These are phyloP conservation scores for Phaseolus coccineus DNA, from an alignment of 331 rosid species.

Conservation along the genomic window DNA sequence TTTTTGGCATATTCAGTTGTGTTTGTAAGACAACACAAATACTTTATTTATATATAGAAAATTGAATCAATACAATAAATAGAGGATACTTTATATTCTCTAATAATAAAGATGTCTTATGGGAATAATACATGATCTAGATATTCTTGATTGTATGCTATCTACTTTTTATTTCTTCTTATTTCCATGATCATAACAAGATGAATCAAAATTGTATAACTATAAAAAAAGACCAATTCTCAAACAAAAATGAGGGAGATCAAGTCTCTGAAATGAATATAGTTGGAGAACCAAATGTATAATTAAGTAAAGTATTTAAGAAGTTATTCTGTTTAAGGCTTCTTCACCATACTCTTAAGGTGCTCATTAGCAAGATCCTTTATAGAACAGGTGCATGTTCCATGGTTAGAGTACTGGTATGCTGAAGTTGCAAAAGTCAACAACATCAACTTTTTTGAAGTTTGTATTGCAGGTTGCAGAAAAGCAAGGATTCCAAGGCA, in stretches of 20 bases:
- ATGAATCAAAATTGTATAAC: background rate
- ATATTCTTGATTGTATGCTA: no score
- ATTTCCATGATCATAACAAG: no score
- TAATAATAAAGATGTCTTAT: no score
- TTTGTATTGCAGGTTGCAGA: slow-evolving; percentile 57
- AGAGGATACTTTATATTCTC: no score
- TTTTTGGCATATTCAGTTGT: no score
- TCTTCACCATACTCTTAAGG: background rate
- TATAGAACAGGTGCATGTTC: background rate
- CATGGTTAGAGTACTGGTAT: background rate
- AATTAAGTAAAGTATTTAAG: background rate
- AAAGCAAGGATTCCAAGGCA: slow-evolving; percentile 67
- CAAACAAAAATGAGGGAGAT: background rate
- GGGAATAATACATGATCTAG: no score
- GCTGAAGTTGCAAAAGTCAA: slow-evolving; percentile 13
- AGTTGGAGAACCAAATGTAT: background rate
- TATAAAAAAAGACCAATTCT: background rate
- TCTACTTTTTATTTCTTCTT: no score
- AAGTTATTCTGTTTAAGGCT: background rate
- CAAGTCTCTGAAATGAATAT: background rate
- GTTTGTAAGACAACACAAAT: no score
- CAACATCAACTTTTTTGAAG: background rate
- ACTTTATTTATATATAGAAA: no score
- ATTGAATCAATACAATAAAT: no score
- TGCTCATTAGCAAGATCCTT: background rate